A percentile compares a stretch with the other conserved stretches of the same genome.
Evolutionary conservation across 2,329 filamentous ascomycete genomes (phyloP).

Genomic region (Anisogramma anomala): DNA sequence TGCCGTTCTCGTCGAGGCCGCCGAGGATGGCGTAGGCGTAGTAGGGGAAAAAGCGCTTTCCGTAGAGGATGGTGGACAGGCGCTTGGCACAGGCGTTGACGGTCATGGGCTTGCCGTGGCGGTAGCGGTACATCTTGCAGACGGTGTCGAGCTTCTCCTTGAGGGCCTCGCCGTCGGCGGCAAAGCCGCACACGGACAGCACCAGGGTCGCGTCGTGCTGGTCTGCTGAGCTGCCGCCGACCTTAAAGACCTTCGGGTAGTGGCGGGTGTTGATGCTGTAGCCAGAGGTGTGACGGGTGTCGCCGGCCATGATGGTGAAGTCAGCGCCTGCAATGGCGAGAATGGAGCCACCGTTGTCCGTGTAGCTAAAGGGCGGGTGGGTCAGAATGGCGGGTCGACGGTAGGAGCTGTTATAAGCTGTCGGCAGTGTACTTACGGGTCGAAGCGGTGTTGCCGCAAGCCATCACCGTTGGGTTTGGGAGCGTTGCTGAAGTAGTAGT

Average conservation of each 20-base stretch:
- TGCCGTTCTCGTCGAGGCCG: conserved; percentile 87
- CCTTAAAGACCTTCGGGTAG: conserved; percentile 92
- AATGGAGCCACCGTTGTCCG: conserved; percentile 94
- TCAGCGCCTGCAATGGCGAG: conserved; percentile 87
- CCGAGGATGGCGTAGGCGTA: conserved; percentile 92
- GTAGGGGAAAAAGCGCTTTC: conserved; percentile 98
- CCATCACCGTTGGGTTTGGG: conserved; percentile 43
- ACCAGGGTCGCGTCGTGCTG: conserved; percentile 79
- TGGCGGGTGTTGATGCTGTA: conserved; percentile 99
- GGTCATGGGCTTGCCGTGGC: conserved; percentile 92
- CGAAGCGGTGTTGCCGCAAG: conserved; percentile 69
- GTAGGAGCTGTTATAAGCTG: not conserved
- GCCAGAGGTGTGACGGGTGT: conserved; percentile 88
- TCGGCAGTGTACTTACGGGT: conserved; percentile 55
- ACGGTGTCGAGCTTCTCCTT: conserved; percentile 88
- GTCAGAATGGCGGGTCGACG: not conserved
- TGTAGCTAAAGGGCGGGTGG: conserved; percentile 51
- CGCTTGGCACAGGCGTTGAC: conserved; percentile 91
- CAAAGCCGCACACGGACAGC: conserved; percentile 89
- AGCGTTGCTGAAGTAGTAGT: conserved; percentile 55
- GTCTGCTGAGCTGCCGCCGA: conserved; percentile 79
- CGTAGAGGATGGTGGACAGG: conserved; percentile 88
- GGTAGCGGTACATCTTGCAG: conserved; percentile 98
- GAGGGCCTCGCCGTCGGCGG: conserved; percentile 84
- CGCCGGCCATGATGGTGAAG: conserved; percentile 93